Base-by-base conservation (phyloP, 2,329 filamentous ascomycete species). In the Venturia oleaginea region DNA sequence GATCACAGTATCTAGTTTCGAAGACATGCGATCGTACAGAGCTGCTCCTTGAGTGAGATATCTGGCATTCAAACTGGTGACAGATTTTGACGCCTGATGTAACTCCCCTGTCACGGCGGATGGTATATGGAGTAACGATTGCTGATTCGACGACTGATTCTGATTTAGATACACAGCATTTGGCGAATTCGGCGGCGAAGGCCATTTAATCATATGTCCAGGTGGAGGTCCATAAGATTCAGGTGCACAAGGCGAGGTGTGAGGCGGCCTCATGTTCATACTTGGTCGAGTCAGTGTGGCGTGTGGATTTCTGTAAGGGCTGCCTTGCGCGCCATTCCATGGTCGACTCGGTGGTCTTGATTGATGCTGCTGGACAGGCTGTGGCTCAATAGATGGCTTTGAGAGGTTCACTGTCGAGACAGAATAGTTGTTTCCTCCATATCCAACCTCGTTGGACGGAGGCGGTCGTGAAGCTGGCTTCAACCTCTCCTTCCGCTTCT, bases 1-100 rank as follows among this genome's bases (percentile, higher is more conserved):
- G 72, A 92, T 84, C 65, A 91, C 80, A 55, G 84, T 77, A 72
- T 90, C 83, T 66, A 92, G 82, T 62, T 85, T 85, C 3, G 79
- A 78, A 17, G 80, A 83, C 59, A 91, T 82, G 64, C 84, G 76
- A 69, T 89, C 84, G 69, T 80, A 85, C 22, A 84, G 73, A 6
- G 72, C 77, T 32, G 72, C 76, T 27, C 72, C 75, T 67, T 73
- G 77, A 64, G 72, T 76, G 62, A 79, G 68, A 57, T 72, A 72
- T 54, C 73, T 40, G 10, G 63, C 38, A 54, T 63, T 51, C 48
- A 65, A 24, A 64, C 30, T 65, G 40, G 17, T 63, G 22, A 65
- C 64, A 27, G 64, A 65, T 24, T n/a, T 32, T 30, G 64, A 37
- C 15, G 64, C 64, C 13, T 37, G 37, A n/a, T 64, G 63, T 15